Evolutionary conservation across 108 stramenopile species (phyloP), one percentile per base, ranked within the genome.

Genomic region (Nitzschia inconspicua): DNA sequence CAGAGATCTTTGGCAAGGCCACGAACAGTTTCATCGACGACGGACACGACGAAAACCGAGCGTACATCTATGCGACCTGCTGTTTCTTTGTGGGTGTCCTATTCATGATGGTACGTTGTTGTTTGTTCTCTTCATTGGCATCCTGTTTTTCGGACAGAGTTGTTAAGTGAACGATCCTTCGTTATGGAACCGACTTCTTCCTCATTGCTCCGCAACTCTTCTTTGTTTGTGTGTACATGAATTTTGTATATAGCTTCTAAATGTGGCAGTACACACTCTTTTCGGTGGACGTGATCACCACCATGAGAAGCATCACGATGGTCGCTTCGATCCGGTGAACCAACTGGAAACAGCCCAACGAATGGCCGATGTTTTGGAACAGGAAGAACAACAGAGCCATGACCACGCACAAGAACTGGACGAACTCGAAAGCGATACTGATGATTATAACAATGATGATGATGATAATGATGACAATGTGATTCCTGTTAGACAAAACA

Each of bases 1-100:
- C 85, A 9, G 94, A 95, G 39, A 91, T 97, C 44, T 88, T 94
- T 43, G 41, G 46, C 7, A 92, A 95, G 65, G 55, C 85, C 0
- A 30, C 10, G 2, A 31, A 31, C 0, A 73, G 44, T 1, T 90
- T 92, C 51, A 18, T 13, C 11, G 66, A 64, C 40, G 50, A 65
- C 3, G 80, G 78, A 20, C 8, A 53, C 14, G 57, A 59, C 4
- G 77, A 76, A 13, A 56, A 68, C 6, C 37, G 65, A 9, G 76
- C 81, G 3, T 77, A 78, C 34, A 34, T 76, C 8, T 84, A 70
- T 53, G 61, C 80, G 6, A 80, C 83, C 3, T 63, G 79, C 7
- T 72, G 68, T 57, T 82, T 84, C 48, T 88, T 88, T 49, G 55
- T 50, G 19, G 86, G 86, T 22, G 63, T 82, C 19, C n/a, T 77